These are phyloP conservation scores for Boletus coccyginus DNA, from an alignment of 768 basidiomycete species.

Conservation along the genomic window DNA sequence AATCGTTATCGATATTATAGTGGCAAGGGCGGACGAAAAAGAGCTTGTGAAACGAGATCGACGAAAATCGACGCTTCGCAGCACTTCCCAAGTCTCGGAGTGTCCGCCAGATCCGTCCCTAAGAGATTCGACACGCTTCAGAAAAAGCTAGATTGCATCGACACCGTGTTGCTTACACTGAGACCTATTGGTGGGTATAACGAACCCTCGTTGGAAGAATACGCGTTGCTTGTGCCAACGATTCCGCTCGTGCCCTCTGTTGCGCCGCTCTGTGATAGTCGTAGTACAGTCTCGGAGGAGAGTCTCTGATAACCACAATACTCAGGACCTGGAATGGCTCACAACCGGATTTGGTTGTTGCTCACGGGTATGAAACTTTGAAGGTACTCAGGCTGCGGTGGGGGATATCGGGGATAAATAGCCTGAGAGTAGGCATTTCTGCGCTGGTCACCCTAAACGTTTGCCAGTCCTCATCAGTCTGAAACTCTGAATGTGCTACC, in stretches of 20 bases:
- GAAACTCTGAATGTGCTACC: not conserved
- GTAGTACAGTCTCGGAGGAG: slow-evolving; percentile 21
- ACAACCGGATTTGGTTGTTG: not conserved
- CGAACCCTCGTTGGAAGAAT: slow-evolving; percentile 8
- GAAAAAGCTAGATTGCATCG: not conserved
- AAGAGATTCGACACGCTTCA: not conserved
- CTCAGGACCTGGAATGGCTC: not conserved
- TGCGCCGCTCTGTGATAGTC: slow-evolving; percentile 6
- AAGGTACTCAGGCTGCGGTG: slow-evolving; percentile 20
- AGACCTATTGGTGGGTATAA: slow-evolving; percentile 5
- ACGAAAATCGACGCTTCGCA: slow-evolving; percentile 15
- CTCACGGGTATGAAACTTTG: slow-evolving; percentile 30
- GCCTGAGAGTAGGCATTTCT: not conserved
- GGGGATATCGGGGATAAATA: not conserved
- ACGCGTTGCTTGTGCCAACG: not conserved
- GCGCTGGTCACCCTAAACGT: slow-evolving; percentile 8
- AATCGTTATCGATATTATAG: slow-evolving; percentile 15
- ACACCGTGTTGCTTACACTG: slow-evolving; percentile 10
- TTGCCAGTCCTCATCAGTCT: not conserved
- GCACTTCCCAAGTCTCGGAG: slow-evolving; percentile 11
- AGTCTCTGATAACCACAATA: slow-evolving; percentile 19
- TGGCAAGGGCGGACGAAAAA: slow-evolving; percentile 20
- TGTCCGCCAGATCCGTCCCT: slow-evolving; percentile 21
- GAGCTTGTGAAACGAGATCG: slow-evolving; percentile 13
- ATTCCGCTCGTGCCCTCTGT: slow-evolving; percentile 7